These are phyloP conservation scores for Vaccinium corymbosum DNA, from an alignment of 148 eudicot species.

Conservation along the genomic window DNA sequence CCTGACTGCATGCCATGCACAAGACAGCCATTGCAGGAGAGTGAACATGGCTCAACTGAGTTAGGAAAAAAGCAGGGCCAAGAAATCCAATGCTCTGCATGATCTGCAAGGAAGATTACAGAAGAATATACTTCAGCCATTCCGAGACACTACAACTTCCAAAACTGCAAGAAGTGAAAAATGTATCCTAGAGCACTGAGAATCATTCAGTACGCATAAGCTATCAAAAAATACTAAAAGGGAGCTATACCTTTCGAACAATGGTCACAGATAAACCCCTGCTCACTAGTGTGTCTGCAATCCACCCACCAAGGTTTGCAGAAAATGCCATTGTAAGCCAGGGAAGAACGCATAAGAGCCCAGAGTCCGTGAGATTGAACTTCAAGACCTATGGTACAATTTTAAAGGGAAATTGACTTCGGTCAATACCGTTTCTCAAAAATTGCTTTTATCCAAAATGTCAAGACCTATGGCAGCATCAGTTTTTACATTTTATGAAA, in stretches of 20 bases:
- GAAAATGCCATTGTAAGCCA: conserved; percentile 98
- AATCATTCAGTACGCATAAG: background rate
- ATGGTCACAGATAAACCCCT: conserved; percentile 75
- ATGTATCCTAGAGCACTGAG: background rate
- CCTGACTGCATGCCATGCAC: conserved; percentile 99
- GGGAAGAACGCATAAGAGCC: conserved; percentile 75
- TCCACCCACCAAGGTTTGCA: conserved; percentile 95
- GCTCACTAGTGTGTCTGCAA: conserved; percentile 90
- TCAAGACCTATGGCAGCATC: background rate
- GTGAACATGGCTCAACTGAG: conserved; percentile 83
- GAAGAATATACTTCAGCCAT: background rate
- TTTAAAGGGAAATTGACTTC: background rate
- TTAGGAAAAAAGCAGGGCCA: conserved; percentile 96
- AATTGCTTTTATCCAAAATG: background rate
- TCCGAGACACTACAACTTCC: background rate
- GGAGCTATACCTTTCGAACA: conserved; percentile 74
- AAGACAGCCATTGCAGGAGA: conserved; percentile 94
- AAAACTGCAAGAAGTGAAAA: conserved; percentile 10
- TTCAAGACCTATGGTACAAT: conserved; percentile 64
- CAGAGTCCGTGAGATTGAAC: conserved; percentile 80
- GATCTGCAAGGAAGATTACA: conserved; percentile 39
- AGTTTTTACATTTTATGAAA: background rate
- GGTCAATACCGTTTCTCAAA: background rate
- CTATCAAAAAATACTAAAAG: conserved; percentile 1
- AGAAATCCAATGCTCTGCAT: conserved; percentile 96